A percentile compares a stretch with the other conserved stretches of the same genome.
Conservation (phyloP, 352 stramenopile genomes). For the Pythium chondricola region DNA sequence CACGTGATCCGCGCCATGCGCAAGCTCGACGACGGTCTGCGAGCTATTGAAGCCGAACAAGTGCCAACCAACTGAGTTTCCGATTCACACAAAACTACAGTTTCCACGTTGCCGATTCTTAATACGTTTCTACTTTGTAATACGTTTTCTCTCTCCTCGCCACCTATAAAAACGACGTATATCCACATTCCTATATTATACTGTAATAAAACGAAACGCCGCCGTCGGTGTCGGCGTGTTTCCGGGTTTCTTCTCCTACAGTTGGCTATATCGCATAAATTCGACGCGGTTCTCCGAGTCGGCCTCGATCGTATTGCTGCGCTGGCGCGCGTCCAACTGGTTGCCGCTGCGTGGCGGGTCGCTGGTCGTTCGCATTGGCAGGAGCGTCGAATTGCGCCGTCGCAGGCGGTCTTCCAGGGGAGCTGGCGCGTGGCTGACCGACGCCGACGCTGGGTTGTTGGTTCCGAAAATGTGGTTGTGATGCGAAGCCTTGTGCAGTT, state of each 20-base stretch:
- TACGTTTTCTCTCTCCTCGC: neutral
- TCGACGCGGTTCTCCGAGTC: constrained; percentile 35
- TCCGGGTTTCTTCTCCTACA: constrained; percentile 23
- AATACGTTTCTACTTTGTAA: constrained; percentile 11
- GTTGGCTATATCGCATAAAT: constrained; percentile 53
- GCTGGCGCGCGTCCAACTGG: neutral
- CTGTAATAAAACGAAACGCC: too few relatives aligned
- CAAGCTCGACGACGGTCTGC: constrained; percentile 35
- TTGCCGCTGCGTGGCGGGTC: neutral
- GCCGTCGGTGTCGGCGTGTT: too few relatives aligned
- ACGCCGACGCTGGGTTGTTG: neutral
- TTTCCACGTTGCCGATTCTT: neutral
- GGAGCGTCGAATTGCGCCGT: constrained; percentile 17
- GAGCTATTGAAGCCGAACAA: constrained; percentile 30
- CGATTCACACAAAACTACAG: neutral
- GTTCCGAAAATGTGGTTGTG: constrained; percentile 6
- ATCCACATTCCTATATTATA: constrained; percentile 16
- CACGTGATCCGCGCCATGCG: constrained; percentile 54
- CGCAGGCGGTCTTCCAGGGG: constrained; percentile 2
- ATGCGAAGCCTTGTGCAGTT: constrained; percentile 16
- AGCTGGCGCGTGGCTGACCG: neutral
- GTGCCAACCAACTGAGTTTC: neutral
- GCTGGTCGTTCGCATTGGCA: constrained; percentile 2
- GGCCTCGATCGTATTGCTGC: constrained; percentile 13
- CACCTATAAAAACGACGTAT: constrained; percentile 3